Evolutionary conservation across 768 basidiomycete genomes (phyloP).

Genomic region (Tephrocybe rancida): DNA sequence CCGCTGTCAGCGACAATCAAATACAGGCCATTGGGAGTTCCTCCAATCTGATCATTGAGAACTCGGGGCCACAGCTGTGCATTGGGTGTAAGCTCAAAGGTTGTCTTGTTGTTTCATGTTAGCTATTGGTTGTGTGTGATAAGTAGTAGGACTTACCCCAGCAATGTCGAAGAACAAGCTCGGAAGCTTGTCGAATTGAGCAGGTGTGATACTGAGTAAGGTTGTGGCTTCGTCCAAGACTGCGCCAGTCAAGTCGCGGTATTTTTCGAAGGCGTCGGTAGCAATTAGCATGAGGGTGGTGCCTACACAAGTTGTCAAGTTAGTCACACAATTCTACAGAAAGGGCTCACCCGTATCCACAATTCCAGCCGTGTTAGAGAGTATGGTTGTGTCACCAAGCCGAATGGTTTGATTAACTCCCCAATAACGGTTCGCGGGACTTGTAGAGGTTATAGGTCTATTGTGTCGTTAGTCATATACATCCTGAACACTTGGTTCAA

Average conservation of each 20-base stretch:
- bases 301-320: neutral
- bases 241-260: neutral
- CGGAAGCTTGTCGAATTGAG: neutral
- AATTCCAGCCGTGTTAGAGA: neutral
- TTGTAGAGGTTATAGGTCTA: neutral
- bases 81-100: neutral
- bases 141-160: neutral
- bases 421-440: neutral
- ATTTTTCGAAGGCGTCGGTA: neutral
- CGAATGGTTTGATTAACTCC: constrained; percentile 1
- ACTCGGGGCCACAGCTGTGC: constrained; percentile 3
- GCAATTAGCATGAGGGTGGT: neutral
- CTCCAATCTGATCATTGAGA: neutral
- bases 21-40: neutral
- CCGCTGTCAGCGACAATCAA: neutral
- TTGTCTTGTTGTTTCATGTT: neutral
- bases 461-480: neutral
- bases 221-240: neutral
- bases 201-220: neutral
- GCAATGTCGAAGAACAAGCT: neutral
- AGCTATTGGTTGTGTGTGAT: no score
- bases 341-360: neutral
- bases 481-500: neutral
- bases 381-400: neutral
- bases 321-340: neutral